Percentiles rank a stretch among this genome's conserved stretches.
Evolutionary conservation across 2,329 filamentous ascomycete species (phyloP).

Genomic region (Colletotrichum musae): DNA sequence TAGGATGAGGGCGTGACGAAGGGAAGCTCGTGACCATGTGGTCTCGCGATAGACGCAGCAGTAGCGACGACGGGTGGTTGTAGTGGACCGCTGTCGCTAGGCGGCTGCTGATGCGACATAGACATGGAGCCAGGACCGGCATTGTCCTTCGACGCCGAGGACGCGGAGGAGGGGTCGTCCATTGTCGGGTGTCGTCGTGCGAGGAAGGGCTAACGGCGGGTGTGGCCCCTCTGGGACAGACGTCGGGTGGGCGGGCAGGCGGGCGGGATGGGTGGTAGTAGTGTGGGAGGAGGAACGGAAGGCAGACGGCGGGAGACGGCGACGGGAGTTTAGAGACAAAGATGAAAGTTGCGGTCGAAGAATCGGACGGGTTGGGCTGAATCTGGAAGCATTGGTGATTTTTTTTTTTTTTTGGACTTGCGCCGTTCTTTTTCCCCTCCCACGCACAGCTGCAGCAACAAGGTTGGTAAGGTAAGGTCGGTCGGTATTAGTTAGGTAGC

Average conservation of each 20-base stretch:
- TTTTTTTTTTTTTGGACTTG: constrained; percentile 17
- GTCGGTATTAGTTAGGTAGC: neutral
- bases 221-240: constrained; percentile 37
- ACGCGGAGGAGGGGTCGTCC: constrained; percentile 39
- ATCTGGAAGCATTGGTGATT: constrained; percentile 33
- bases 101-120: constrained; percentile 40
- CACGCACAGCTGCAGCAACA: constrained; percentile 10
- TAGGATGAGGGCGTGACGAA: constrained; percentile 75
- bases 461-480: neutral
- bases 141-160: constrained; percentile 39
- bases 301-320: constrained; percentile 7
- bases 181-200: constrained; percentile 36
- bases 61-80: constrained; percentile 43
- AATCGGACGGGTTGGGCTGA: constrained; percentile 35
- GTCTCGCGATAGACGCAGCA: constrained; percentile 43
- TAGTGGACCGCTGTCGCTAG: constrained; percentile 39
- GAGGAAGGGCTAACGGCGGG: constrained; percentile 41
- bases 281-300: constrained; percentile 22
- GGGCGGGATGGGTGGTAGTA: constrained; percentile 18
- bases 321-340: constrained; percentile 37
- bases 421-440: constrained; percentile 27
- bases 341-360: constrained; percentile 26
- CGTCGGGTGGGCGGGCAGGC: constrained; percentile 6
- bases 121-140: constrained; percentile 38
- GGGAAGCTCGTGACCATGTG: constrained; percentile 63